Conservation (phyloP, 208 protist genomes). For the Acanthamoeba pearcei region DNA sequence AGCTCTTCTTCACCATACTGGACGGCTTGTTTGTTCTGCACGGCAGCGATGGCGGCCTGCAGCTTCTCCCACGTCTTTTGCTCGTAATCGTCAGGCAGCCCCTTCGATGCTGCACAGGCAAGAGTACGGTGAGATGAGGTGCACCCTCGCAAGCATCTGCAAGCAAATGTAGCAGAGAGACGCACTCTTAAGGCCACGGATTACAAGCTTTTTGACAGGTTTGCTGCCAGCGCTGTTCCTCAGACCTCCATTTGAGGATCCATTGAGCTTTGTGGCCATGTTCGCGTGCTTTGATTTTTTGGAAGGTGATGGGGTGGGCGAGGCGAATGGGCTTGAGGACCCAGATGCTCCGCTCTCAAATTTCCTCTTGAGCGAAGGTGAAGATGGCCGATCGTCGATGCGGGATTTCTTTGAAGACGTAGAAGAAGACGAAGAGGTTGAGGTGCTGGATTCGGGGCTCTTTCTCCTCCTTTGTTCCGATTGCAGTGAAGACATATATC, state of each 20-base stretch:
- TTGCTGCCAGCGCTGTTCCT: constrained; percentile 34
- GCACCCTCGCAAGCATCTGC: not conserved
- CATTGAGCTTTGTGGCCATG: constrained; percentile 6
- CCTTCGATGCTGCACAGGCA: constrained; percentile 1
- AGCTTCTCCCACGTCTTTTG: constrained; percentile 83
- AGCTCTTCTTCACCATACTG: constrained; percentile 80
- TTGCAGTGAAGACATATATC: constrained; percentile 59
- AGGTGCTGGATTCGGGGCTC: constrained; percentile 17
- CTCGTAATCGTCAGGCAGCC: constrained; percentile 81
- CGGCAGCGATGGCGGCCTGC: constrained; percentile 77
- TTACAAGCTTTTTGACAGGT: constrained; percentile 67
- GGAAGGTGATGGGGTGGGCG: not conserved
- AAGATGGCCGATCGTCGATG: not conserved
- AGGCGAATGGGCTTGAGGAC: not conserved
- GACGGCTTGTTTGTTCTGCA: constrained; percentile 80
- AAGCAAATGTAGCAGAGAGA: not conserved
- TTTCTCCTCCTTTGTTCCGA: constrained; percentile 63
- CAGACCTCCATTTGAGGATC: not conserved
- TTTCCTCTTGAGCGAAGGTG: constrained; percentile 19
- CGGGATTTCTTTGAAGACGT: constrained; percentile 21
- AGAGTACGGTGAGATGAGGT: not conserved
- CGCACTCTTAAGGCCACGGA: constrained; percentile 35
- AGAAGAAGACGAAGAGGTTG: not conserved
- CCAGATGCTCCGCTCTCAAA: not conserved
- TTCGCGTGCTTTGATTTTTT: constrained; percentile 42